Evolutionary conservation across 163 green algal species (phyloP), one percentile per base, ranked within the genome.

Genomic region (Scenedesmus sp.): DNA sequence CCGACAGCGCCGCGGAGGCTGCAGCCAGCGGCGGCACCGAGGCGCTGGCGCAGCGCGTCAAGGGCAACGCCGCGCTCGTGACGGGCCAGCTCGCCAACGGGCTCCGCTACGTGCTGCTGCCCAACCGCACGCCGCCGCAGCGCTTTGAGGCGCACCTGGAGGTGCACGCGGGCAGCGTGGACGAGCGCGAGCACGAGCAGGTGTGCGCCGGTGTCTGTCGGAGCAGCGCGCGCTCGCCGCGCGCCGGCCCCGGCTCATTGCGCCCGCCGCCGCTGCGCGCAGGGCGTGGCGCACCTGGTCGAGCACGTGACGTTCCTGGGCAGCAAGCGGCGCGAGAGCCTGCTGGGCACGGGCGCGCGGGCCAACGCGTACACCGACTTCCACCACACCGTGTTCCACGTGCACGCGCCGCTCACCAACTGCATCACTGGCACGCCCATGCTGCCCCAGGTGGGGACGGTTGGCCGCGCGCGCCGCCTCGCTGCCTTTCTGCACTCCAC

Each of bases 301-400:
- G 96, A 99, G 91, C 96, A 99, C 85, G 96, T 99, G 29, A 99
- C 96, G 11, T 99, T 99, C 81, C 86, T 99, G 45, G 96, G 96
- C 67, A 93, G 80, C 70, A 91, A 91, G 64, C 95, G 95, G 86
- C 88, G 96, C 17, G 96, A 99, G 84, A 84, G 80, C 11, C 88
- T 99, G 82, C 83, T 99, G 57, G 95, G 96, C 44, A 98, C 94
- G 11, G 96, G 96, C 4, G 91, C 94, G 0, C 89, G 96, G 24
- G 95, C 90, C 62, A 99, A 99, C 82, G 96, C 96, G 0, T 99
- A 99, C 92, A 99, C 96, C 31, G 96, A 99, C 89, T 99, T 99
- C 83, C 96, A 99, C 87, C 96, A 99, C 92, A 99, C 96, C 26
- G 96, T 99, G 24, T 99, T 99, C 86, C 96, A 99, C 81, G 92